Base-by-base conservation (phyloP, 108 stramenopile genomes). In the Pseudonitzschia pungens region DNA sequence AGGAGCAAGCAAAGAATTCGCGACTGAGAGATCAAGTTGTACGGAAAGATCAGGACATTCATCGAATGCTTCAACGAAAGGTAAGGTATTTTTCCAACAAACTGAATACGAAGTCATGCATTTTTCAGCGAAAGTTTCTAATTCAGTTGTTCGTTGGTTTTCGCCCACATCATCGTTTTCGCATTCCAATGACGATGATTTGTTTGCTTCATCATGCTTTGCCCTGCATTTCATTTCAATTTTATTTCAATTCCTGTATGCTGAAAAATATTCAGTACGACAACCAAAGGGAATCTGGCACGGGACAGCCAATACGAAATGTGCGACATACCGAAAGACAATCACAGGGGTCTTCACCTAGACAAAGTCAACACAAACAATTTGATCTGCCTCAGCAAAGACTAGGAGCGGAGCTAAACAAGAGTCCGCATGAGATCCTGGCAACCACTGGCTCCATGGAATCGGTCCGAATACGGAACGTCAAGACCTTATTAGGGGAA, bases 31-130 rank as follows among this genome's bases (percentile, higher is more conserved):
- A 84, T 41, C 79, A 82, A 54, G 71, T 87, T 20, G 56, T 62
- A 26, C 75, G 85, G 28, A 91, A 91, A 70, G 87, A 91, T 62
- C 74, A 82, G 78, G 89, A 91, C 58, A 86, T 91, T 44, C 85
- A 83, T 55, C 33, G 82, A 26, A 84, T 87, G 78, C 56, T 87
- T 8, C 83, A 86, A 66, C 60, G 83, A 74, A 91, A 87, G 85
- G 88, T 89, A 74, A 29, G 85, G 69, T 40, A 65, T 62, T 29
- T 20, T 62, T 28, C 22, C 60, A 27, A 22, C 32, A 62, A 9
- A 62, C 9, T 62, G 27, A 62, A 62, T 24, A 62, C 28, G 27
- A 28, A 62, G 50, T 31, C 22, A 2, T 36, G 4, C 36, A 36
- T 36, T 36, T 2, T 36, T 36, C 4, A 2, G 6, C 2, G 36